Evolutionary conservation across 2,329 filamentous ascomycete species (phyloP).

Genomic region (Aspergillus fijiensis): DNA sequence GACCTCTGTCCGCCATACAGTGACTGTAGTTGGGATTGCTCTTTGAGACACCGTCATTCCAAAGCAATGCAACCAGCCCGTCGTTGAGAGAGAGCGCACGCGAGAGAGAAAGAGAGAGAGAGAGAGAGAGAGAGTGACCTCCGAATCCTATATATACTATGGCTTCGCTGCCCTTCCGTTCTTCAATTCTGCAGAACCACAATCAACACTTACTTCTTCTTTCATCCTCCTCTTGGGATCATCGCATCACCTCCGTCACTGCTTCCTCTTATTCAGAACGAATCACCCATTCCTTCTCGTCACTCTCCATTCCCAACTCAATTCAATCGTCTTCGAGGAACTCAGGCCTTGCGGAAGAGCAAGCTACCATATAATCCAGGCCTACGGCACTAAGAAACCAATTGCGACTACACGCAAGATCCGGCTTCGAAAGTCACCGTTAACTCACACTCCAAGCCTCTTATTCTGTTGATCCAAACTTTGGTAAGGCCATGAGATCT

Average conservation of each 20-base stretch:
- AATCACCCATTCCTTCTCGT: neutral
- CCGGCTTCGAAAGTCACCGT: neutral
- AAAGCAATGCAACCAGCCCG: constrained; percentile 16
- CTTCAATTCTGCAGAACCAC: constrained; percentile 11
- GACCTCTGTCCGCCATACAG: constrained; percentile 9
- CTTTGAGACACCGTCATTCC: constrained; percentile 10
- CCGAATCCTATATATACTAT: constrained; percentile 25
- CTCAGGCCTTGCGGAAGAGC: neutral
- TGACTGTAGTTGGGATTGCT: constrained; percentile 14
- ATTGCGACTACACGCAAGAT: neutral
- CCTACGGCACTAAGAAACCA: neutral
- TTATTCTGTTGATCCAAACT: neutral
- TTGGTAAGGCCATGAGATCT: neutral
- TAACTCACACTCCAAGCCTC: neutral
- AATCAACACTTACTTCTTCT: constrained; percentile 3
- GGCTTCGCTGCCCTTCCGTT: constrained; percentile 12
- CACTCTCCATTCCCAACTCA: neutral
- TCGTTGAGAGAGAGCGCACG: constrained; percentile 6
- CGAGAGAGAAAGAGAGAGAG: neutral
- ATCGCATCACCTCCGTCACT: neutral
- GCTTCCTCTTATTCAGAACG: neutral
- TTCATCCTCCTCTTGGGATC: neutral
- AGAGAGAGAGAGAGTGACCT: constrained; percentile 3
- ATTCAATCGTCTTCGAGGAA: neutral
- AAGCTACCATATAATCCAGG: neutral